Conservation (phyloP, 2,329 filamentous ascomycete genomes). For the Scolecobasidium constrictum region DNA sequence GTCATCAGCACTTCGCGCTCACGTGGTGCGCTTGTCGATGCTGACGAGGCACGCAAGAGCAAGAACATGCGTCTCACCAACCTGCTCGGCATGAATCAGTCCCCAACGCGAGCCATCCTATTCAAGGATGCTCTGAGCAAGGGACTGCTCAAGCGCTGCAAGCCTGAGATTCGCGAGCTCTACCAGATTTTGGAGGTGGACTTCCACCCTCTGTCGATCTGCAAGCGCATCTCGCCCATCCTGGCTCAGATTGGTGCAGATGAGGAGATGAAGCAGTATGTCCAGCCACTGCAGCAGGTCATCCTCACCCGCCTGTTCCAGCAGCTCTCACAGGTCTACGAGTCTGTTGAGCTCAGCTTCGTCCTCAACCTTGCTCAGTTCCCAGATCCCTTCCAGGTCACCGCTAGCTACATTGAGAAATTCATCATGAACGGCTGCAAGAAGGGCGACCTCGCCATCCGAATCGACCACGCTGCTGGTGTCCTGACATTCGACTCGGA, state of each 20-base stretch:
- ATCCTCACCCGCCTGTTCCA: constrained; percentile 98
- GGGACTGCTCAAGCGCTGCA: constrained; percentile 81
- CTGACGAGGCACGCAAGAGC: constrained; percentile 94
- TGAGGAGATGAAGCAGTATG: constrained; percentile 94
- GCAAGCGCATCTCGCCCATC: constrained; percentile 97
- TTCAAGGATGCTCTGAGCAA: constrained; percentile 97
- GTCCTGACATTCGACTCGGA: constrained; percentile 96
- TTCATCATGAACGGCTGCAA: constrained; percentile 99
- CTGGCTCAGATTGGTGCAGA: constrained; percentile 86
- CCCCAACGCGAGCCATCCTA: constrained; percentile 77
- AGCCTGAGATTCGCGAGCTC: constrained; percentile 88
- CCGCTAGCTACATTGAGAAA: constrained; percentile 86
- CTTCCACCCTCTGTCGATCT: constrained; percentile 97
- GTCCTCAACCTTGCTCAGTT: constrained; percentile 91
- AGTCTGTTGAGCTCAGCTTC: constrained; percentile 89
- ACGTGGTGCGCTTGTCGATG: constrained; percentile 88
- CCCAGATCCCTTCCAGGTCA: constrained; percentile 92
- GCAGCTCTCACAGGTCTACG: constrained; percentile 97
- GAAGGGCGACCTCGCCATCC: constrained; percentile 95
- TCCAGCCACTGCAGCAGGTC: constrained; percentile 91
- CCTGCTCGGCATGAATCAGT: constrained; percentile 81
- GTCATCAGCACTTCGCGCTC: constrained; percentile 98
- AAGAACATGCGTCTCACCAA: constrained; percentile 97
- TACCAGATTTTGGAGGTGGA: constrained; percentile 99
- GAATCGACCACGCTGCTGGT: constrained; percentile 89